Conservation (phyloP, 1,139 yeast genomes). For the Protomyces arabidopsidicola region DNA sequence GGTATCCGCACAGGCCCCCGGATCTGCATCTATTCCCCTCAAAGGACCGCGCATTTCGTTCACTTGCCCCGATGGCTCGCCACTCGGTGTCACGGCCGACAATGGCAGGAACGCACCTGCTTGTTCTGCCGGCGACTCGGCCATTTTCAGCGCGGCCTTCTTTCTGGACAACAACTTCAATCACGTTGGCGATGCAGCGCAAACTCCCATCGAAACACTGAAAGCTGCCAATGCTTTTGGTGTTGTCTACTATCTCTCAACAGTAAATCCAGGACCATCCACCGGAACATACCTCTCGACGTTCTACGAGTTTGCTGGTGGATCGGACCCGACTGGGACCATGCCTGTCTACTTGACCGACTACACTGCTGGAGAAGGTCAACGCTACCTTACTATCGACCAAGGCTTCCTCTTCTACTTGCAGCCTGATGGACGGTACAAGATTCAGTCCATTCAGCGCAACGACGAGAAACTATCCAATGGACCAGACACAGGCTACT, state of each 20-base stretch:
- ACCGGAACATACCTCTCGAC: not conserved
- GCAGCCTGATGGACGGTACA: constrained; percentile 25
- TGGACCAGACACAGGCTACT: constrained; percentile 21
- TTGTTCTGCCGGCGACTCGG: not conserved
- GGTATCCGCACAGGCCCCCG: not conserved
- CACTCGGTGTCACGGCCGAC: not conserved
- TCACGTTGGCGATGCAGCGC: not conserved
- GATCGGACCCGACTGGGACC: not conserved
- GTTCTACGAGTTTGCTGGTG: not conserved
- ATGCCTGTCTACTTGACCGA: not conserved
- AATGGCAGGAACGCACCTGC: not conserved
- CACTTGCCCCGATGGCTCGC: not conserved
- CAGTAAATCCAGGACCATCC: not conserved
- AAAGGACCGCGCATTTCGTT: not conserved
- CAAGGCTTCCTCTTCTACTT: constrained; percentile 17
- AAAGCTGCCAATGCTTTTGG: not conserved
- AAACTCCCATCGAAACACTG: not conserved
- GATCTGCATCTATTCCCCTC: not conserved
- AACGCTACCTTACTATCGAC: not conserved
- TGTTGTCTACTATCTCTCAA: not conserved
- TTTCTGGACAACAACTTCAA: not conserved
- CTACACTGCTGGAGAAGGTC: not conserved
- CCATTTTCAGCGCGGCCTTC: not conserved
- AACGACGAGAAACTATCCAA: constrained; percentile 3
- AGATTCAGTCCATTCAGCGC: constrained; percentile 15